Percentiles rank a stretch among this genome's conserved stretches.
phyloP scores from a whole-genome alignment of 2,329 filamentous ascomycete species.

The Epichloe hybrida region DNA sequence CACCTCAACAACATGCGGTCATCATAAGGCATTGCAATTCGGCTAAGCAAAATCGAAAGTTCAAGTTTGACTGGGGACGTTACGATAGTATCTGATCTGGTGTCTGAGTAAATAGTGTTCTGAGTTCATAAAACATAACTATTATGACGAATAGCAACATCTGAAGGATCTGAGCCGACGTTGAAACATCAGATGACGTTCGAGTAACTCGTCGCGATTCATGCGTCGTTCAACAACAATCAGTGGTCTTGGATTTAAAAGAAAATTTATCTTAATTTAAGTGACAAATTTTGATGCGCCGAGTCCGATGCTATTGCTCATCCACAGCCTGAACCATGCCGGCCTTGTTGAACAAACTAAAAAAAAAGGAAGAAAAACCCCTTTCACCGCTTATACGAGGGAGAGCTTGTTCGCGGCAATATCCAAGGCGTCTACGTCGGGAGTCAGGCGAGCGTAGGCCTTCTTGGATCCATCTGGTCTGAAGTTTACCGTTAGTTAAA shows the following conservation, averaged over 20 bases:
- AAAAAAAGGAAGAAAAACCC: conserved; percentile 8
- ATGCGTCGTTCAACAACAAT: no score
- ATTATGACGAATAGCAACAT: no score
- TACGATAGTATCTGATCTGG: no score
- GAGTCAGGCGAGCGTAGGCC: conserved; percentile 89
- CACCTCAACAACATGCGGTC: conserved; percentile 60
- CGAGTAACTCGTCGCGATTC: no score
- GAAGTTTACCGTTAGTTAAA: neutral
- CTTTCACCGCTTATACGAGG: conserved; percentile 59
- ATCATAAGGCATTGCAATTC: conserved; percentile 1
- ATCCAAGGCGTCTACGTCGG: conserved; percentile 96
- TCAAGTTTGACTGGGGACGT: no score
- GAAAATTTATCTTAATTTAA: conserved; percentile 19
- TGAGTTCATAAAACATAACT: no score
- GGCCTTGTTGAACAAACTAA: conserved; percentile 25
- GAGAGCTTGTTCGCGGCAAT: conserved; percentile 98
- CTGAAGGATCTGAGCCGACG: no score
- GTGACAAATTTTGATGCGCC: conserved; percentile 22
- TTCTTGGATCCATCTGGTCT: conserved; percentile 95
- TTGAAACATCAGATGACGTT: no score
- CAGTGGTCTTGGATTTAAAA: conserved; percentile 14
- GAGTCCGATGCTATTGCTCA: conserved; percentile 24
- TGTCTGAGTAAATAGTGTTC: no score
- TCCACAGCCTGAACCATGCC: conserved; percentile 21
- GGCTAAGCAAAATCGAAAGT: no score